Conservation (phyloP, 2,329 filamentous ascomycete genomes). For the Zasmidium citrigriseum region DNA sequence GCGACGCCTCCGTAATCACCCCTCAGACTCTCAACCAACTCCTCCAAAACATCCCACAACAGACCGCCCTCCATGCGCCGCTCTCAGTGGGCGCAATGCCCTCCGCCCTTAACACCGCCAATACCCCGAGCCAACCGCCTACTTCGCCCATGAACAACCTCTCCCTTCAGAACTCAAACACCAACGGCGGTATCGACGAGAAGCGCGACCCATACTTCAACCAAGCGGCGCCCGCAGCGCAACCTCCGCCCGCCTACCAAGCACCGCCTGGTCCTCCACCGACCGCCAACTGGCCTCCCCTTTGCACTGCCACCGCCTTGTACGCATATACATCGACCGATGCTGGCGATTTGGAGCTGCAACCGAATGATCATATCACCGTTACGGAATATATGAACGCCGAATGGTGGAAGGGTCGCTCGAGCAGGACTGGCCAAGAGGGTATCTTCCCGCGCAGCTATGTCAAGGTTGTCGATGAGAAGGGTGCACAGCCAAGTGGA, state of each 20-base stretch:
- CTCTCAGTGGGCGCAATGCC: conserved; percentile 39
- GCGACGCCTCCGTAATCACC: conserved; percentile 77
- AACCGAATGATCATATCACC: conserved; percentile 76
- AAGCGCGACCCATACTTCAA: conserved; percentile 43
- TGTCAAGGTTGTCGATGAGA: conserved; percentile 70
- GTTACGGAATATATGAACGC: conserved; percentile 92
- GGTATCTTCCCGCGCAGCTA: conserved; percentile 96
- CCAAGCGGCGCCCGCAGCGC: conserved; percentile 37
- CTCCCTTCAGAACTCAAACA: conserved; percentile 34
- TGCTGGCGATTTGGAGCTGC: conserved; percentile 76
- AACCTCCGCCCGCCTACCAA: conserved; percentile 58
- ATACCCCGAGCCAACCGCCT: conserved; percentile 25
- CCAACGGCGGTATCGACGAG: conserved; percentile 25
- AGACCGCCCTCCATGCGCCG: conserved; percentile 57
- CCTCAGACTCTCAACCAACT: conserved; percentile 75
- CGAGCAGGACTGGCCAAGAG: conserved; percentile 77
- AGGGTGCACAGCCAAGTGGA: conserved; percentile 55
- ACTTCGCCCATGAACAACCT: conserved; percentile 35
- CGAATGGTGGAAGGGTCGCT: conserved; percentile 94
- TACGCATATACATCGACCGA: conserved; percentile 83
- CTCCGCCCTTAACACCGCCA: conserved; percentile 26
- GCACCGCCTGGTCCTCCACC: conserved; percentile 48
- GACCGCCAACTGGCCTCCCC: conserved; percentile 49
- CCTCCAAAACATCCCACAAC: conserved; percentile 70
- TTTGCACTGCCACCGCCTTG: conserved; percentile 75